Percentiles rank a stretch among this genome's conserved stretches.
Evolutionary conservation across 805 yeast genomes (phyloP).

Genomic region (Wickerhamiella musiphila): DNA sequence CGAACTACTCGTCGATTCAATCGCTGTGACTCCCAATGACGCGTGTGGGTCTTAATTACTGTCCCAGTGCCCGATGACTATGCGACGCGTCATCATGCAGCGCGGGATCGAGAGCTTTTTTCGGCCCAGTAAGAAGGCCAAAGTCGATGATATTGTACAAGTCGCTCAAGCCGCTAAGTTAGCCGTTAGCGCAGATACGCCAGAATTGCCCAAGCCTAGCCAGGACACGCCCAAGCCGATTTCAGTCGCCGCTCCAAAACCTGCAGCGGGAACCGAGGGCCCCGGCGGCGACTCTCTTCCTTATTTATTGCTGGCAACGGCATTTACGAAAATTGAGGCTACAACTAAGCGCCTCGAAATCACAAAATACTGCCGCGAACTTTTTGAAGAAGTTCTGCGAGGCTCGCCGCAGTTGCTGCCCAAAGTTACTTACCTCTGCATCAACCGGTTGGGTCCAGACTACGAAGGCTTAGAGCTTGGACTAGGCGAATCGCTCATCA

Average conservation of each 20-base stretch:
- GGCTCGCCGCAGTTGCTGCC: slow-evolving; percentile 39
- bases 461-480: slow-evolving; percentile 91
- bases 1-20: background rate
- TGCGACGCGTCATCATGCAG: slow-evolving; percentile 14
- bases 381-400: slow-evolving; percentile 46
- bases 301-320: slow-evolving; percentile 33
- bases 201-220: background rate
- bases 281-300: slow-evolving; percentile 9
- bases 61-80: too few relatives aligned
- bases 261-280: background rate
- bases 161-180: slow-evolving; percentile 1
- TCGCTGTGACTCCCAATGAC: too few relatives aligned
- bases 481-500: slow-evolving; percentile 72
- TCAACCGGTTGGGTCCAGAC: slow-evolving; percentile 86
- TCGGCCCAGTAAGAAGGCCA: slow-evolving; percentile 8
- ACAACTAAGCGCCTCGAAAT: slow-evolving; percentile 76
- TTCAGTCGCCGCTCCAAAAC: background rate
- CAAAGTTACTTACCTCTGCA: slow-evolving; percentile 64
- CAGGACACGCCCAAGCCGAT: background rate
- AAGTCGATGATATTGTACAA: background rate
- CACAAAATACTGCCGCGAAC: slow-evolving; percentile 53
- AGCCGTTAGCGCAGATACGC: slow-evolving; percentile 1
- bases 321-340: slow-evolving; percentile 61
- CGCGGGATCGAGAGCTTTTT: slow-evolving; percentile 15
- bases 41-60: too few relatives aligned